These are phyloP conservation scores for Lupinus albus DNA, from an alignment of 306 rosid genomes.

Conservation along the genomic window DNA sequence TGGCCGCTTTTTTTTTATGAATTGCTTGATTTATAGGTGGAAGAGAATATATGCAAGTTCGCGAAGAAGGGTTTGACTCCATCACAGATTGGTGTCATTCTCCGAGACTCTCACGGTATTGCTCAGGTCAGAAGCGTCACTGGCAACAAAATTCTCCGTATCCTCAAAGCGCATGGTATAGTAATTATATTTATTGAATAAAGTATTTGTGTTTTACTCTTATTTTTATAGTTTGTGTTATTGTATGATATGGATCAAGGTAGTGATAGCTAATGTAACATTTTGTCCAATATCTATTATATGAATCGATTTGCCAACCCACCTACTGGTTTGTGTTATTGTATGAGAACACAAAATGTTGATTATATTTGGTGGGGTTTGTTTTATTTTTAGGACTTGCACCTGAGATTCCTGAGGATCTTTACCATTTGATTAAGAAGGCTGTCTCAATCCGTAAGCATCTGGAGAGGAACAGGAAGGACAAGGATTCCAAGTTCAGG, in stretches of 20 bases:
- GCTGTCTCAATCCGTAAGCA: conserved; percentile 85
- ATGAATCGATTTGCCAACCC: too few species aligned
- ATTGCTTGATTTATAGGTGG: conserved; percentile 56
- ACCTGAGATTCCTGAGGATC: conserved; percentile 92
- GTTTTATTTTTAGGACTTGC: conserved; percentile 62
- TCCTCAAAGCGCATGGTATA: conserved; percentile 71
- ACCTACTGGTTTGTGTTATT: not conserved
- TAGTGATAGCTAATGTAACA: too few species aligned
- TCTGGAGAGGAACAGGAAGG: conserved; percentile 88
- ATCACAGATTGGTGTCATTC: conserved; percentile 94
- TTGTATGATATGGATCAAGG: too few species aligned
- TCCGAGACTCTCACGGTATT: conserved; percentile 90
- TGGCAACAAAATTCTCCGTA: conserved; percentile 82
- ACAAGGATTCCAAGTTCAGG: conserved; percentile 87
- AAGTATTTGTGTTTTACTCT: too few species aligned
- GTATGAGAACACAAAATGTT: not conserved
- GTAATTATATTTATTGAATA: too few species aligned
- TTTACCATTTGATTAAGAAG: conserved; percentile 88
- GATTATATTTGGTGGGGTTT: not conserved
- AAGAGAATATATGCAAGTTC: conserved; percentile 79
- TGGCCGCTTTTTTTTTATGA: too few species aligned
- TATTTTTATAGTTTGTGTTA: not conserved
- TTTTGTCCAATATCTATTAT: too few species aligned
- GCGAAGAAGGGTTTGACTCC: conserved; percentile 93
- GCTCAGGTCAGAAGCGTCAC: conserved; percentile 84